A percentile compares a stretch with the other conserved stretches of the same genome.
These are phyloP conservation scores for Dentipellis fragilis DNA, from an alignment of 768 basidiomycete genomes.

Conservation along the genomic window DNA sequence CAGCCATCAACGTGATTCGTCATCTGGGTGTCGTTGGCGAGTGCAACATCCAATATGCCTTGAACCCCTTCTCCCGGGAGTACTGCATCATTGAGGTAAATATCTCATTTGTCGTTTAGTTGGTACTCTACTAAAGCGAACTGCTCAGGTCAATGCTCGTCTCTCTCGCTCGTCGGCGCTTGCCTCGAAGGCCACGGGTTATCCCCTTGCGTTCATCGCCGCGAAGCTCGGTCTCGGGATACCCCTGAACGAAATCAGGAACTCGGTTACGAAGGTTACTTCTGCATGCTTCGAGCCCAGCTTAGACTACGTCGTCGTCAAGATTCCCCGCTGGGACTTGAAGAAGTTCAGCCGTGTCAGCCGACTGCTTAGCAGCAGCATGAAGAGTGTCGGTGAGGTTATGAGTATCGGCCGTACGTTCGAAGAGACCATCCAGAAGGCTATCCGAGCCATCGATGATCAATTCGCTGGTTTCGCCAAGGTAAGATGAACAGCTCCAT, in stretches of 20 bases:
- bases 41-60: slow-evolving; percentile 98
- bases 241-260: slow-evolving; percentile 95
- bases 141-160: slow-evolving; percentile 77
- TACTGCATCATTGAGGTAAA: slow-evolving; percentile 96
- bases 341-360: slow-evolving; percentile 97
- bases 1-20: slow-evolving; percentile 97
- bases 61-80: slow-evolving; percentile 90
- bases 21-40: slow-evolving; percentile 96
- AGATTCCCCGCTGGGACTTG: slow-evolving; percentile 98
- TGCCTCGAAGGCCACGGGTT: slow-evolving; percentile 97
- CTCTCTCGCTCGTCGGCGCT: slow-evolving; percentile 95
- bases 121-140: background rate
- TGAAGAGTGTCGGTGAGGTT: slow-evolving; percentile 99
- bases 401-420: slow-evolving; percentile 99
- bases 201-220: slow-evolving; percentile 96
- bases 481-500: slow-evolving; percentile 29
- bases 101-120: background rate
- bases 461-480: slow-evolving; percentile 88
- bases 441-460: slow-evolving; percentile 93
- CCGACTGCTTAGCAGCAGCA: slow-evolving; percentile 82
- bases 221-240: slow-evolving; percentile 97
- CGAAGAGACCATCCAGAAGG: slow-evolving; percentile 98
- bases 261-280: slow-evolving; percentile 93
- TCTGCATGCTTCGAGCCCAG: slow-evolving; percentile 97
- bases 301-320: slow-evolving; percentile 95